Evolutionary conservation across 2,329 filamentous ascomycete species (phyloP), one percentile per base, ranked within the genome.

Genomic region (Madurella mycetomatis): DNA sequence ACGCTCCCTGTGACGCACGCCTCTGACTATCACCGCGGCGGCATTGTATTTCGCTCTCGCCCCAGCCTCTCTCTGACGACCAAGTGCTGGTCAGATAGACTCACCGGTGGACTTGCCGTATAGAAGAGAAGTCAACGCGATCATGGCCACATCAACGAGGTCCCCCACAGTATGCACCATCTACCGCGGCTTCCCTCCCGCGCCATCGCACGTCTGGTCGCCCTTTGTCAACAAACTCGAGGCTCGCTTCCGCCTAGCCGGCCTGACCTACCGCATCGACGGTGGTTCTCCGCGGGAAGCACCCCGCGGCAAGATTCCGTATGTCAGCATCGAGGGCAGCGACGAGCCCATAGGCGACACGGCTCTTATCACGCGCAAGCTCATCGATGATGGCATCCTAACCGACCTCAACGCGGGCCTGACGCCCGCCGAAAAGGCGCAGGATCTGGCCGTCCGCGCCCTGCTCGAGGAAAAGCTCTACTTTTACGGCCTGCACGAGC

Each of bases 151-250:
- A 5, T 25, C 41, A 51, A 51, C 11, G 2, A 41, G 4, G 1
- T 47, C 17, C 55, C 45, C 13, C 4, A 4, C 34, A 4, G 16
- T 39, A 13, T 37, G 74, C 41, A 78, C 69, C 7, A 57, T 85
- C 47, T 81, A 73, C 65, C 78, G 81, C 41, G 81, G 81, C 45
- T 78, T 72, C 54, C 67, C 69, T 32, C 64, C 68, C 2, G 55
- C 65, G 1, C 70, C 69, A 5, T 60, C 61, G 16, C 75, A 83
- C 61, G 73, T 76, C 48, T 84, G 80, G 80, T 85, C 82, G 0
- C 82, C 83, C 9, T 86, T 83, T 60, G 81, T 83, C 49, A 78
- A 70, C 43, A 86, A 86, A 65, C 71, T 86, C 49, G 84, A 87
- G 64, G 73, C 80, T 16, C 80, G 82, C 13, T 72, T 86, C 5